A percentile compares a stretch with the other conserved stretches of the same genome.
Conservation (phyloP, 768 basidiomycete species). For the Piloderma croceum region DNA sequence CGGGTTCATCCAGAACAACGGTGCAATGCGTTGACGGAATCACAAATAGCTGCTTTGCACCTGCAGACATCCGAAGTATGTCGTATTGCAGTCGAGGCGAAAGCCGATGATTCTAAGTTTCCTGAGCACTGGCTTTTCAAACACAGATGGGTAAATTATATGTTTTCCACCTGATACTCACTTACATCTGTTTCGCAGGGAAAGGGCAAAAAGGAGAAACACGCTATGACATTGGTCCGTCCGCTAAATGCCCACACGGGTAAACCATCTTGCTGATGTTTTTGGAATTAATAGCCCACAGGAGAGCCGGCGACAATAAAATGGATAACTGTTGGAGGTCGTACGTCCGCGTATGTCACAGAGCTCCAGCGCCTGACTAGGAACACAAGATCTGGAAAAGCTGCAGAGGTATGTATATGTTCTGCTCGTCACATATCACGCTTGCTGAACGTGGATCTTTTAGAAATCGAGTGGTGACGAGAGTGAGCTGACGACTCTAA, state of each 20-base stretch:
- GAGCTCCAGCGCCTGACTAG: constrained; percentile 48
- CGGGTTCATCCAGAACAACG: constrained; percentile 67
- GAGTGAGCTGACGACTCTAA: neutral
- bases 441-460: no score
- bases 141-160: constrained; percentile 55
- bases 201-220: constrained; percentile 51
- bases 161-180: constrained; percentile 9
- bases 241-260: neutral
- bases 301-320: constrained; percentile 67
- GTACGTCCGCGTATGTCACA: constrained; percentile 67
- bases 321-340: constrained; percentile 71
- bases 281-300: constrained; percentile 43
- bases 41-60: constrained; percentile 47
- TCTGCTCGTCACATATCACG: neutral
- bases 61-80: constrained; percentile 52
- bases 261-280: constrained; percentile 4
- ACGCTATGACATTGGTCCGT: constrained; percentile 43
- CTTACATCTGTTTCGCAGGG: constrained; percentile 30
- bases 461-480: no score
- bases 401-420: neutral
- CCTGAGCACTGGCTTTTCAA: constrained; percentile 65
- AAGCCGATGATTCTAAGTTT: constrained; percentile 65
- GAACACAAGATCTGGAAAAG: no score
- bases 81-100: constrained; percentile 53
- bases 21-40: constrained; percentile 47